Evolutionary conservation across 306 rosid genomes (phyloP).

Genomic region (Cicer bijugum): DNA sequence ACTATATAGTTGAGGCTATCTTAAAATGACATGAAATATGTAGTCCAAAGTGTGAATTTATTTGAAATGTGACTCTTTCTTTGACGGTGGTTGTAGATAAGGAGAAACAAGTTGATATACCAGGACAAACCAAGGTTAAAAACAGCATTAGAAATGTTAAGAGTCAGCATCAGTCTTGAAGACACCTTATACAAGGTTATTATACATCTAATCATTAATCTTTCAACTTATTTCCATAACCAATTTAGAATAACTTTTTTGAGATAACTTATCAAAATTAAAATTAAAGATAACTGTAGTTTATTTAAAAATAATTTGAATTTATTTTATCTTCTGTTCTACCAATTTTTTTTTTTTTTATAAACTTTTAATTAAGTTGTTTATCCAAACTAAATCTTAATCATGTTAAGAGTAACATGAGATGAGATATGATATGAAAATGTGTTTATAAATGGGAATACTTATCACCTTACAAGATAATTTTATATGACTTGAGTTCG

Average conservation of each 20-base stretch:
- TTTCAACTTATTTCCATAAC: not conserved
- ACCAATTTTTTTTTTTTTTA: too few species aligned
- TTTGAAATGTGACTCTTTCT: not conserved
- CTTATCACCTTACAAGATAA: too few species aligned
- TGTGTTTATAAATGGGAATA: too few species aligned
- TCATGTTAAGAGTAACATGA: too few species aligned
- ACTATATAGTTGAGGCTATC: not conserved
- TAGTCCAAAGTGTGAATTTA: not conserved
- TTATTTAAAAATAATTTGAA: not conserved
- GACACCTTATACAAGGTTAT: slow-evolving; percentile 71
- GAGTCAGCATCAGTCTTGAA: slow-evolving; percentile 89
- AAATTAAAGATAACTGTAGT: too few species aligned
- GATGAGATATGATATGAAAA: too few species aligned
- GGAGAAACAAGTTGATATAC: slow-evolving; percentile 81
- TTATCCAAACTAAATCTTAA: too few species aligned
- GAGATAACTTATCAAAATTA: not conserved
- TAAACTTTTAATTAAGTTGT: too few species aligned
- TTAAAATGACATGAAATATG: not conserved
- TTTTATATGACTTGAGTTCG: too few species aligned
- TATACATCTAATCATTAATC: not conserved
- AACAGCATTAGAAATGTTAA: slow-evolving; percentile 91
- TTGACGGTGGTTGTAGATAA: slow-evolving; percentile 56
- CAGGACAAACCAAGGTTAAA: slow-evolving; percentile 90
- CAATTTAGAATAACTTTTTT: too few species aligned
- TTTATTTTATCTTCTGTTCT: not conserved